Evolutionary conservation across 108 stramenopile species (phyloP).

Genomic region (Nitzschia inconspicua): DNA sequence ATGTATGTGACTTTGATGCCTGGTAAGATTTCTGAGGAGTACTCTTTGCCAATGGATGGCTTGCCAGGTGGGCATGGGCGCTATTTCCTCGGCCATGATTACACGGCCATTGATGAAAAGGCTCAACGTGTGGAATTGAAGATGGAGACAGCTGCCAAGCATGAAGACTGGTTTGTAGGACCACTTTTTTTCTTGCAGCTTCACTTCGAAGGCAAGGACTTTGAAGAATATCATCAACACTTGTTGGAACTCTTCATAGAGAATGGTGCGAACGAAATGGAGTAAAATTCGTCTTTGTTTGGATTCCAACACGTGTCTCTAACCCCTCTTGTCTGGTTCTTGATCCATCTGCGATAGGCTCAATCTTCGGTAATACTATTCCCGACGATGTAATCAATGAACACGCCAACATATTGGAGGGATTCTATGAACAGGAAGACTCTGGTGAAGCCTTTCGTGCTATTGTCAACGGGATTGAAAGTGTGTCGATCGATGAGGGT

Average conservation of each 20-base stretch:
- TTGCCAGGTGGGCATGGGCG: conserved; percentile 27
- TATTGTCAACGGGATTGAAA: conserved; percentile 18
- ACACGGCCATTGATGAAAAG: conserved; percentile 2
- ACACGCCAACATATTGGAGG: conserved; percentile 25
- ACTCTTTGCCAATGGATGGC: conserved; percentile 10
- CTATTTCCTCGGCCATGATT: conserved; percentile 17
- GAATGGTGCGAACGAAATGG: too few species aligned
- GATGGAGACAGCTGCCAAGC: conserved; percentile 8
- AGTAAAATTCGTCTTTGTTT: too few species aligned
- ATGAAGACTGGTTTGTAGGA: conserved; percentile 9
- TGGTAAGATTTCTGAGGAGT: conserved; percentile 3
- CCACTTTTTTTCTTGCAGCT: conserved; percentile 9
- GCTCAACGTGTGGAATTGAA: conserved; percentile 1
- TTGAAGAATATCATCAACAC: background rate
- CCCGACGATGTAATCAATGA: conserved; percentile 24
- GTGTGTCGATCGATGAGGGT: conserved; percentile 20
- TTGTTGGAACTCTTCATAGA: conserved; percentile 7
- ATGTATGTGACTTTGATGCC: conserved; percentile 8
- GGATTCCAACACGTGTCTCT: too few species aligned
- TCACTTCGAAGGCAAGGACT: conserved; percentile 12
- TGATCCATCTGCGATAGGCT: too few species aligned
- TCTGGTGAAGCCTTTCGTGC: background rate
- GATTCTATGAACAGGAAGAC: conserved; percentile 14
- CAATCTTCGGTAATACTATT: conserved; percentile 11
- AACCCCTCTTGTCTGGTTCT: too few species aligned